Base-by-base conservation (phyloP, 352 stramenopile species). In the Phytophthora pini region DNA sequence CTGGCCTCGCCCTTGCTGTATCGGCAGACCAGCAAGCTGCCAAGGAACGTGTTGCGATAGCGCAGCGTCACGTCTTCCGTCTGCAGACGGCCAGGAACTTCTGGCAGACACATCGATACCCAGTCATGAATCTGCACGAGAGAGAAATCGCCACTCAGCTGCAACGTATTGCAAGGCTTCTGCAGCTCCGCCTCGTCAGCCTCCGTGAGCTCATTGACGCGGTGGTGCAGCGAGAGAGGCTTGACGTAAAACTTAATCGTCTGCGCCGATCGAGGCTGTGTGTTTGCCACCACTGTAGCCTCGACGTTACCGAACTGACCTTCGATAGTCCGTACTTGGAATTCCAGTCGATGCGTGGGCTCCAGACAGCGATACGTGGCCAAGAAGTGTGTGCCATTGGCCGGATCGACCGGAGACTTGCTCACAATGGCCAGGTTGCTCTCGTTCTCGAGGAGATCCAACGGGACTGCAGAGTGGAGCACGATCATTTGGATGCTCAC, bases 41-140 rank as follows among this genome's bases (percentile, higher is more conserved):
- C 81, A 7, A 97, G 52, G 52, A 89, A 90, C 24, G 87, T 83
- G 68, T 92, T 92, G 54, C 81, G 83, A 70, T 92, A 95, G 61
- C 82, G 84, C 68, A 95, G 78, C 3, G 74, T 80, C 15, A 90
- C 76, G 5, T 89, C 78, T 3, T 94, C 82, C 15, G 81, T 81
- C 46, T 93, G 87, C 8, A 93, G 65, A 20, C 83, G 80, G 51
- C 73, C 77, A 4, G 89, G 87, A 10, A 95, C 87, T 20, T 93
- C 86, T 0, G 87, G 85, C 4, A 95, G 72, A 55, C 87, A 95
- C 48, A 90, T 68, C 1, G 76, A 75, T 20, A 96, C 79, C 89
- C 87, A 96, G 45, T 95, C 89, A 74, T 96, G 89, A 27, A 94
- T 91, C 61, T 95, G 87, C 11, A 94, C 62, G 20, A 95, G 72